Percentiles rank a stretch among this genome's conserved stretches.
Conservation (phyloP, 2,329 filamentous ascomycete species). For the Raffaelea albimanens region DNA sequence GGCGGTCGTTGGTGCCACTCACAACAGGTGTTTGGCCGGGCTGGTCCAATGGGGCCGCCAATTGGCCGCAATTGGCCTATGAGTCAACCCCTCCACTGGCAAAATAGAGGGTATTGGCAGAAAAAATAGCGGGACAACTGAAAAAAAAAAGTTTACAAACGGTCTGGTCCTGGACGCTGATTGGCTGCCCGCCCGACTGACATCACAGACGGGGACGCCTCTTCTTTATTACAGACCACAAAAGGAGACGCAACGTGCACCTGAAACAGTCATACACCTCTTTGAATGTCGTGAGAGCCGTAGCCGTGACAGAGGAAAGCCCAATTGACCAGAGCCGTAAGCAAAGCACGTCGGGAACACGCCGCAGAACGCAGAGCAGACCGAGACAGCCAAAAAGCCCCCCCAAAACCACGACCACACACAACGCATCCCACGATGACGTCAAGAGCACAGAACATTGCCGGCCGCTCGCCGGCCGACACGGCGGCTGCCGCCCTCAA, state of each 20-base stretch:
- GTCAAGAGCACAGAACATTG: slow-evolving; percentile 14
- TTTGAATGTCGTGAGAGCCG: no score
- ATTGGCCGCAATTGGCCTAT: background rate
- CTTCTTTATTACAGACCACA: background rate
- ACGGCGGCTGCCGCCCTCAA: slow-evolving; percentile 2
- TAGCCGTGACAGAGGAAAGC: no score
- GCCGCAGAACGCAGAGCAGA: no score
- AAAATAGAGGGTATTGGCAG: no score
- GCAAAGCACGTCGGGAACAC: no score
- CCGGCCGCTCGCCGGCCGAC: slow-evolving; percentile 39
- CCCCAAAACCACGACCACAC: no score
- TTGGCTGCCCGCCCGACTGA: slow-evolving; percentile 6
- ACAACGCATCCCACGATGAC: slow-evolving; percentile 12
- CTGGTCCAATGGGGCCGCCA: no score
- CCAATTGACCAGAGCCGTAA: no score
- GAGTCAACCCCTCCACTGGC: slow-evolving; percentile 4
- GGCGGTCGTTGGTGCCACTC: background rate
- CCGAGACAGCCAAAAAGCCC: no score
- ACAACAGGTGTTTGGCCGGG: background rate
- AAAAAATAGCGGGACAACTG: background rate
- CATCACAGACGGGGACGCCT: no score
- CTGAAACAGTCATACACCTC: no score
- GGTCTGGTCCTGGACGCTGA: slow-evolving; percentile 1
- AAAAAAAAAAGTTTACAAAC: background rate
- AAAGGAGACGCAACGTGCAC: no score